Conservation (phyloP, 345 rosid species). For the Mercurialis annua region DNA sequence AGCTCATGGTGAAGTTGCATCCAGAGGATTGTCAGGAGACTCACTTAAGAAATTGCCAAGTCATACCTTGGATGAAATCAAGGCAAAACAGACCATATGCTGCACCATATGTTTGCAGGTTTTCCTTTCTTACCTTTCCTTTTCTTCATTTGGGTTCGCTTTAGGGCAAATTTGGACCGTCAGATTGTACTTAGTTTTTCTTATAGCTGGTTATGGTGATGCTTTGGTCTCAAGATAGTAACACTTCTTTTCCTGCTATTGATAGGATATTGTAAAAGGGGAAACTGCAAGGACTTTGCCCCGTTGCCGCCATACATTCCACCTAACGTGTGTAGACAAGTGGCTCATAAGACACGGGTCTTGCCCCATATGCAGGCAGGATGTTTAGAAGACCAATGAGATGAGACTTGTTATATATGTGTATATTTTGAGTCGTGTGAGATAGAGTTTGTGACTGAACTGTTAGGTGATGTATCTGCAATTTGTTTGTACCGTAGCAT, state of each 20-base stretch:
- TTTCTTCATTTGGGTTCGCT: neutral
- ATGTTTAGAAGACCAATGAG: slow-evolving; percentile 30
- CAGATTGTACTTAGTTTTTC: neutral
- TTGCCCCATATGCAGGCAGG: slow-evolving; percentile 73
- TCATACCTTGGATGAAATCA: slow-evolving; percentile 48
- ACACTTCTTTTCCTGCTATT: neutral
- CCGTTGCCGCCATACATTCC: slow-evolving; percentile 62
- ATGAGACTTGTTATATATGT: neutral
- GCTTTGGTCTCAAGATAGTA: neutral
- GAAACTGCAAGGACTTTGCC: slow-evolving; percentile 71
- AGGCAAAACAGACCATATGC: slow-evolving; percentile 40
- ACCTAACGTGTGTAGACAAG: slow-evolving; percentile 75
- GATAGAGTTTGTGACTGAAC: neutral
- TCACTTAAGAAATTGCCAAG: slow-evolving; percentile 61
- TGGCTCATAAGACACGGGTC: slow-evolving; percentile 74
- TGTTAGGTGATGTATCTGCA: neutral
- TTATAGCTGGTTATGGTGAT: neutral
- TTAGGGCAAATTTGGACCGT: neutral
- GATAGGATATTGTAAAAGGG: slow-evolving; percentile 57
- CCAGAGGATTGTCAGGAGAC: slow-evolving; percentile 61
- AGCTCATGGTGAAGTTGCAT: slow-evolving; percentile 33
- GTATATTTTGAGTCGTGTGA: neutral
- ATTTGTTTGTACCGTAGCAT: neutral
- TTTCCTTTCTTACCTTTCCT: neutral
- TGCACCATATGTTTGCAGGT: slow-evolving; percentile 86